Conservation (phyloP, 371 early-diverging fungal species). For the Zancudomyces culisetae region DNA sequence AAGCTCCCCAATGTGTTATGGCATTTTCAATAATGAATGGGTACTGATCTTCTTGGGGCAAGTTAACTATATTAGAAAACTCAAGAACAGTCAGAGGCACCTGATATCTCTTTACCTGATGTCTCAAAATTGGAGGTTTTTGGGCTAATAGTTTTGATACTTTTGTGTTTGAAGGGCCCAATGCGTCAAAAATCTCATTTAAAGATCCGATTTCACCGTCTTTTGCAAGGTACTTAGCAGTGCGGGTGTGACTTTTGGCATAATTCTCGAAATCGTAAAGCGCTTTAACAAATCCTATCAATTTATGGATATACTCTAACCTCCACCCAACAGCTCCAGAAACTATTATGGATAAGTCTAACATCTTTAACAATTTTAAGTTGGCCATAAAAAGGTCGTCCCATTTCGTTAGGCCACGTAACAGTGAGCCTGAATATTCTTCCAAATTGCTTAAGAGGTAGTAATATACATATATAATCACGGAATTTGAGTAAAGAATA, state of each 20-base stretch:
- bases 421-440: neutral
- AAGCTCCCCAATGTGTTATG: slow-evolving; percentile 56
- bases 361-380: slow-evolving; percentile 6
- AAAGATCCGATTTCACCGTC: too few relatives aligned
- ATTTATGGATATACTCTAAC: slow-evolving; percentile 5
- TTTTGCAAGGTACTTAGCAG: too few relatives aligned
- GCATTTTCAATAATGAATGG: slow-evolving; percentile 22
- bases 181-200: neutral
- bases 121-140: neutral
- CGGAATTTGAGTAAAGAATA: neutral
- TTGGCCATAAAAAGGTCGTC: neutral
- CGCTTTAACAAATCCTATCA: slow-evolving; percentile 3
- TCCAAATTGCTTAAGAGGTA: neutral
- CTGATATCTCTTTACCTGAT: slow-evolving; percentile 2
- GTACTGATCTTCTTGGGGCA: neutral
- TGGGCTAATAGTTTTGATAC: too few relatives aligned
- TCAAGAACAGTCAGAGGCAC: slow-evolving; percentile 1
- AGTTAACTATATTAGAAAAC: slow-evolving; percentile 4
- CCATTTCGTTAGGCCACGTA: neutral
- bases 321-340: slow-evolving; percentile 3
- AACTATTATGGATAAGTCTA: slow-evolving; percentile 8
- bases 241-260: too few relatives aligned
- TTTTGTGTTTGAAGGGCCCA: neutral
- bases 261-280: neutral
- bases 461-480: neutral